Conservation (phyloP, 441 rosid species). For the Sinapis alba region DNA sequence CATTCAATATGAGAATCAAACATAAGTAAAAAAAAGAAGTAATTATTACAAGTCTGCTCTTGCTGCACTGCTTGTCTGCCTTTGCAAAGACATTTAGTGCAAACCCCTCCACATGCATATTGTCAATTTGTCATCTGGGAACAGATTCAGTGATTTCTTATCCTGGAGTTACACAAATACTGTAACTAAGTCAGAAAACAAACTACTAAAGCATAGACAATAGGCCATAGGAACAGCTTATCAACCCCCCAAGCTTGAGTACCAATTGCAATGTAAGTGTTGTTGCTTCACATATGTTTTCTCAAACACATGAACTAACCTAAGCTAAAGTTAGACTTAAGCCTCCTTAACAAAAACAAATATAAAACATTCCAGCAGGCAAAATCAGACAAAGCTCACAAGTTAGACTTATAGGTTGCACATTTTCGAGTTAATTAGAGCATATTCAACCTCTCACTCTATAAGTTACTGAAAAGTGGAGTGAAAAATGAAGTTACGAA, state of each 20-base stretch:
- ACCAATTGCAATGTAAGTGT: background rate
- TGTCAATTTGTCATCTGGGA: conserved; percentile 91
- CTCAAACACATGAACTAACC: background rate
- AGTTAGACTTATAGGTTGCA: too few species aligned
- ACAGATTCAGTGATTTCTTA: conserved; percentile 75
- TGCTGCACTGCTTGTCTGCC: conserved; percentile 97
- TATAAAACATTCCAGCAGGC: too few species aligned
- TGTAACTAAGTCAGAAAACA: background rate
- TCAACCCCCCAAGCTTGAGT: background rate
- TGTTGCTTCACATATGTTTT: too few species aligned
- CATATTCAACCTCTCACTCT: too few species aligned
- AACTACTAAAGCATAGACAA: background rate
- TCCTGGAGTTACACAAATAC: conserved; percentile 55
- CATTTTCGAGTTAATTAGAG: too few species aligned
- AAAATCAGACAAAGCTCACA: too few species aligned
- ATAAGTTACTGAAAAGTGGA: too few species aligned
- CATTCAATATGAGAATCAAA: conserved; percentile 9
- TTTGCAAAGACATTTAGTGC: conserved; percentile 85
- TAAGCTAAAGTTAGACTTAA: background rate
- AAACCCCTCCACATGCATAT: conserved; percentile 87
- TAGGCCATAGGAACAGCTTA: background rate
- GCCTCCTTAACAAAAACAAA: too few species aligned
- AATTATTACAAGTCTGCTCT: conserved; percentile 77
- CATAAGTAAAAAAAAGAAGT: background rate
- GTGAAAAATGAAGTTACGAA: too few species aligned